Base-by-base conservation (phyloP, 2,329 filamentous ascomycete genomes). In the Penicillium psychrosexuale region DNA sequence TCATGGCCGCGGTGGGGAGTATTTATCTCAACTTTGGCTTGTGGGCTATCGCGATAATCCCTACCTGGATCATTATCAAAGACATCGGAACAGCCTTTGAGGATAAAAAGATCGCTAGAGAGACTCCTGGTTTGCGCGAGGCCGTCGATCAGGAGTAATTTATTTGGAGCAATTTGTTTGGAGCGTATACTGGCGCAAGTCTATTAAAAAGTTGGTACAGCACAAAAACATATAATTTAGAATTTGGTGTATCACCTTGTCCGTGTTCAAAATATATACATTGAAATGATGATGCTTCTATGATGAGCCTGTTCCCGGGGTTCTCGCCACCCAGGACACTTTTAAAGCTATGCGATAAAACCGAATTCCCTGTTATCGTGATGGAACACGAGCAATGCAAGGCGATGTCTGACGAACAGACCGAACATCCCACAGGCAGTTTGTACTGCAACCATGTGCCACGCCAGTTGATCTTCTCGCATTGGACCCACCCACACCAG, bases 401-500 rank as follows among this genome's bases (percentile, higher is more conserved):
- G 82, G 59, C 84, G 85, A 77, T 99, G 94, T 63, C 94, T 81
- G 51, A 91, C 84, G 68, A 96, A 90, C 56, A 99, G 77, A 19
- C 92, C 94, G 39, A 90, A 76, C n/a, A 95, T 72, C 8, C 94
- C 94, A 59, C 89, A 83, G 5, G 81, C 73, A 15, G 84, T 78
- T 78, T 99, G 94, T 74, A 97, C 82, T n/a, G 77, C 76, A 43
- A 94, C 82, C 57, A 99, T 81, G 71, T 94, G 90, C 69, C 85
- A 78, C 27, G 91, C 90, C 51, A 99, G 80, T 43, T 84, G 82
- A 74, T 96, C 89, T 72, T 99, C 94, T 59, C 89, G 84, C 80
- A 96, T 83, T 3, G 94, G 92, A 0, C 94, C 94, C 71, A 92
- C 87, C 90, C 91, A 96, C 48, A 97, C 90, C 59, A 99, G 79